Conservation (phyloP, 768 basidiomycete species). For the Tubosaeta brunneosetosa region DNA sequence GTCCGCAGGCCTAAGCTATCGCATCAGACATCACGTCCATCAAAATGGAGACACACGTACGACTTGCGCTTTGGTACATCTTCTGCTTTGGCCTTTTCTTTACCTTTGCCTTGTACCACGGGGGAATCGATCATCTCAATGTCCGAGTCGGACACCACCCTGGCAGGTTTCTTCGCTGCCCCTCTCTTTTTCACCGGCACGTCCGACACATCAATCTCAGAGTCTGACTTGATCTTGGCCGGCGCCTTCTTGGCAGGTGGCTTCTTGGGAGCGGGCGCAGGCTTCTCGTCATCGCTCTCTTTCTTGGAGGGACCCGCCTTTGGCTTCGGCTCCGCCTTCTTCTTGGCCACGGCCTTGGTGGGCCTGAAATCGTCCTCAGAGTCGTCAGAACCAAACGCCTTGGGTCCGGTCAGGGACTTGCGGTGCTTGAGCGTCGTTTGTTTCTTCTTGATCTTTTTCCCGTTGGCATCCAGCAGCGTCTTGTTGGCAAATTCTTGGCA, state of each 20-base stretch:
- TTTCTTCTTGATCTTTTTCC: conserved; percentile 54
- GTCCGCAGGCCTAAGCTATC: conserved; percentile 19
- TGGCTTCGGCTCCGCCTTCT: conserved; percentile 28
- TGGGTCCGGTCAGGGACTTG: conserved; percentile 45
- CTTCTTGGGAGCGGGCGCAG: conserved; percentile 27
- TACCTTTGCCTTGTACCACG: conserved; percentile 32
- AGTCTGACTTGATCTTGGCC: conserved; percentile 36
- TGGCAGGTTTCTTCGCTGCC: conserved; percentile 18
- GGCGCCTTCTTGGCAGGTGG: conserved; percentile 29
- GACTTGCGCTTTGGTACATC: conserved; percentile 61
- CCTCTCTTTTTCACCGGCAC: conserved; percentile 20
- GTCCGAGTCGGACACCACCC: conserved; percentile 38
- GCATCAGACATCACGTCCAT: conserved; percentile 8
- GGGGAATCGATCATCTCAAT: conserved; percentile 27
- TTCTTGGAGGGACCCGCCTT: conserved; percentile 39
- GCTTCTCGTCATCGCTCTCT: conserved; percentile 40
- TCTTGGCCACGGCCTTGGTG: conserved; percentile 42
- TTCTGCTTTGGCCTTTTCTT: conserved; percentile 41
- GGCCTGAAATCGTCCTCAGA: conserved; percentile 57
- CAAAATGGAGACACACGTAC: conserved; percentile 32
- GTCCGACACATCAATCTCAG: conserved; percentile 34
- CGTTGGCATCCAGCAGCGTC: conserved; percentile 41
- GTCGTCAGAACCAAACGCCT: conserved; percentile 32
- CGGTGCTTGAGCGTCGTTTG: conserved; percentile 51
- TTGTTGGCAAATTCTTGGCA: conserved; percentile 43